phyloP scores from a whole-genome alignment of 2,329 filamentous ascomycete species.

The Fusarium nelsonii region DNA sequence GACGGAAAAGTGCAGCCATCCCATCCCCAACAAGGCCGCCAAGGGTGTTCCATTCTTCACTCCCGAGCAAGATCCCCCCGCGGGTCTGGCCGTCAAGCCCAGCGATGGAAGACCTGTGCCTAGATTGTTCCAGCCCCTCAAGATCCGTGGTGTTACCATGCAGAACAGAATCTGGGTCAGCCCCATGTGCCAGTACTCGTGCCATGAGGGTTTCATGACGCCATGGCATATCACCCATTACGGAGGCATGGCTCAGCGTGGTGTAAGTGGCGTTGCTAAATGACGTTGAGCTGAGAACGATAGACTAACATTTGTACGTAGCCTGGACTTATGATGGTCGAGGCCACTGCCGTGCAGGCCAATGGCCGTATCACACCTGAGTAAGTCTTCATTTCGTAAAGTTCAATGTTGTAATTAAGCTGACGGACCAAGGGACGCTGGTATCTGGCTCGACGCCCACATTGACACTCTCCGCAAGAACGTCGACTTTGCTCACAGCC shows the following conservation, averaged over 20 bases:
- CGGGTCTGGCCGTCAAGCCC: slow-evolving; percentile 58
- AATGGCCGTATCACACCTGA: slow-evolving; percentile 80
- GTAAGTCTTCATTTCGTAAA: neutral
- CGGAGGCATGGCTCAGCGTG: slow-evolving; percentile 77
- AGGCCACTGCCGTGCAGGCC: slow-evolving; percentile 75
- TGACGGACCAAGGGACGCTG: slow-evolving; percentile 61
- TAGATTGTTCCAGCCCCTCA: slow-evolving; percentile 63
- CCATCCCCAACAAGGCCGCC: slow-evolving; percentile 46
- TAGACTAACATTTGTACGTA: slow-evolving; percentile 18
- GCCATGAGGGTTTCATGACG: slow-evolving; percentile 70
- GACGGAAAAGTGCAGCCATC: slow-evolving; percentile 37
- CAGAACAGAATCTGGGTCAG: slow-evolving; percentile 62
- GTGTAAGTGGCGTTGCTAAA: slow-evolving; percentile 55
- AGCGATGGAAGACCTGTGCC: slow-evolving; percentile 63
- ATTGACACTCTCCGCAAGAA: slow-evolving; percentile 69
- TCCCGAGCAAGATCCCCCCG: slow-evolving; percentile 59
- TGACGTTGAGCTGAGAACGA: slow-evolving; percentile 36
- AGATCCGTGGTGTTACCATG: slow-evolving; percentile 59
- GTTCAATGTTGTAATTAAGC: neutral
- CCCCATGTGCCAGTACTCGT: slow-evolving; percentile 63
- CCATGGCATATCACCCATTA: slow-evolving; percentile 80
- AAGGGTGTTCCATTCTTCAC: slow-evolving; percentile 61
- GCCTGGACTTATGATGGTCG: slow-evolving; percentile 73
- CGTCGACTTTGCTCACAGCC: slow-evolving; percentile 75
- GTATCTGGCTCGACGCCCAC: slow-evolving; percentile 78